Base-by-base conservation (phyloP, 1,284 basidiomycete genomes). In the Tilletia caries region DNA sequence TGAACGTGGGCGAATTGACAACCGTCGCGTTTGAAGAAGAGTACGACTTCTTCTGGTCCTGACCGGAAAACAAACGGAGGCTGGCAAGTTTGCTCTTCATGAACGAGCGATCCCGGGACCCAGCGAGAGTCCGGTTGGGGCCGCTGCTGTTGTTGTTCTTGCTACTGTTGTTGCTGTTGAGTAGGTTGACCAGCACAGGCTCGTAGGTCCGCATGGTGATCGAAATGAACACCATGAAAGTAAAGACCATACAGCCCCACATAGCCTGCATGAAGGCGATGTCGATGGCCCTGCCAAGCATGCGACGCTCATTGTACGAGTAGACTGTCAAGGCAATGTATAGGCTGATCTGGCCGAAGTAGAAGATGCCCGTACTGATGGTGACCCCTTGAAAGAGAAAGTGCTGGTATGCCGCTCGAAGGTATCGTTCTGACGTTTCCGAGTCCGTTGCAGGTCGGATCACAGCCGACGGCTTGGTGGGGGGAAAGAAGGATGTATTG, bases 401-500 rank as follows among this genome's bases (percentile, higher is more conserved):
- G 54, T 60, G 54, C 8, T 32, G 18, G 54, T 60, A 60, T 10
- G 54, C 54, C 10, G 54, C 54, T 18, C 54, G 18, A 18, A 60
- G 29, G 27, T 60, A 60, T 25, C 27, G 18, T 60, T 60, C 54
- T 10, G 54, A 60, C 1, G 54, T 60, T 32, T 60, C 25, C 23
- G 54, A 60, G 32, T 60, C 54, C 12, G 32, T 25, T 25, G 54
- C 54, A 27, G 54, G 25, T 60, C 54, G 18, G 27, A 60, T 25
- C 25, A 60, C 54, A 10, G 54, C 54, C 20, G 54, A 60, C 5
- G 54, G 54, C 54, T 60, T 60, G 54, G 29, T 32, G 54, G 54
- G 54, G n/a, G 54, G 54, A 25, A 60, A 60, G 54, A 60, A 60
- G 25, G 54, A 60, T 32, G 25, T 60, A 25, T 60, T 27, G 12